Conservation (phyloP, 345 rosid species). For the Brassica cretica region DNA sequence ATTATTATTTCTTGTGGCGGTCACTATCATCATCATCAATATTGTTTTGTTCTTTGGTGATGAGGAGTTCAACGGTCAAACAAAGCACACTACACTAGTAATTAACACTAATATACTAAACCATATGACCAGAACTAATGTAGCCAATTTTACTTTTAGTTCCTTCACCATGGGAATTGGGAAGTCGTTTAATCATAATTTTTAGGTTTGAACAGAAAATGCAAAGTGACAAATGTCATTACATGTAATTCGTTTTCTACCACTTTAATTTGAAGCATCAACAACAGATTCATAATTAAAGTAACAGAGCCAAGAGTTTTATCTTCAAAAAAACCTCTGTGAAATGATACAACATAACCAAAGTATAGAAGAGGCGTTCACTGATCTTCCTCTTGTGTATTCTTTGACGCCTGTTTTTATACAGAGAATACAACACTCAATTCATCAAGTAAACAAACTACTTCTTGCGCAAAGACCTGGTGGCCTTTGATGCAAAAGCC, state of each 20-base stretch:
- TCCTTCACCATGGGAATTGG: background rate
- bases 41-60: background rate
- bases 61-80: conserved; percentile 28
- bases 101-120: background rate
- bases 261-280: no score
- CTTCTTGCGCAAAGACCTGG: conserved; percentile 50
- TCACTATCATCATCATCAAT: conserved; percentile 15
- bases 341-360: no score
- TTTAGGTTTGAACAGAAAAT: no score
- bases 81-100: conserved; percentile 15
- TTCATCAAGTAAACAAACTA: conserved; percentile 9
- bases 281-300: background rate
- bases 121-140: background rate
- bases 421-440: background rate
- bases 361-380: background rate
- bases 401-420: background rate
- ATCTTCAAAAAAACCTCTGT: background rate
- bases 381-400: background rate
- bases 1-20: conserved; percentile 7
- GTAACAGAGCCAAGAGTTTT: conserved; percentile 9
- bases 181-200: background rate
- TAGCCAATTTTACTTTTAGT: background rate
- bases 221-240: no score
- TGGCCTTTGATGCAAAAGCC: conserved; percentile 58
- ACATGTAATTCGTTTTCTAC: no score